Evolutionary conservation across 495 filamentous ascomycete genomes (phyloP), one percentile per base, ranked within the genome.

Genomic region (Cenococcum geophilum): DNA sequence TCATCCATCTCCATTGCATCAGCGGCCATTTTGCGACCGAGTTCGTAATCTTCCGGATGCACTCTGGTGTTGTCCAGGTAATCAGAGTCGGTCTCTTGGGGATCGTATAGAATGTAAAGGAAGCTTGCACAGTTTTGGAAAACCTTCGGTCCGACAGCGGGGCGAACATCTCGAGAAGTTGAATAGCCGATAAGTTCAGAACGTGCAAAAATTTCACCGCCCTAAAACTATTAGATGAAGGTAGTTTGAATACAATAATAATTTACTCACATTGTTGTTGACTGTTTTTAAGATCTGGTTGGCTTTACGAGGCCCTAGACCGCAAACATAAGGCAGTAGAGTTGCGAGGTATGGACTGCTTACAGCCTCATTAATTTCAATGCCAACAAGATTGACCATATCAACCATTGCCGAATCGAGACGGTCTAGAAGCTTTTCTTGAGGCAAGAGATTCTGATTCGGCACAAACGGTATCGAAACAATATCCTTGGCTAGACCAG

Each of bases 101-200:
- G 80, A 68, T 95, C 91, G 66, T 88, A 96, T 43, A 90, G 85
- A 60, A 98, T 87, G 68, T 82, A 92, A 10, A 97, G 76, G 75
- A 97, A 97, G 74, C 92, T 96, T 37, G 95, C 91, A 63, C 89
- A 95, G 68, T 98, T 98, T 72, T 89, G 89, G 86, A 91, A 98
- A 10, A 97, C 89, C 52, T 86, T 86, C 36, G 89, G 86, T 12
- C 89, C 89, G 68, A 98, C 88, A 5, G 93, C 91, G 0, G 87
- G 87, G 6, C 85, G 61, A 66, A 83, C 82, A 51, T 87, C 84
- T 56, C 86, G 85, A 27, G 92, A 87, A 0, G 62, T 59, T 16
- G 85, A 81, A 61, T 96, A 88, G 62, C 92, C 93, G 32, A 96
- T 81, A 49, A 98, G 82, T 69, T 96, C 90, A 54, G 86, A 86